A percentile compares a stretch with the other conserved stretches of the same genome.
Evolutionary conservation across 2,329 filamentous ascomycete species (phyloP).

Genomic region (Coniochaeta sp.): DNA sequence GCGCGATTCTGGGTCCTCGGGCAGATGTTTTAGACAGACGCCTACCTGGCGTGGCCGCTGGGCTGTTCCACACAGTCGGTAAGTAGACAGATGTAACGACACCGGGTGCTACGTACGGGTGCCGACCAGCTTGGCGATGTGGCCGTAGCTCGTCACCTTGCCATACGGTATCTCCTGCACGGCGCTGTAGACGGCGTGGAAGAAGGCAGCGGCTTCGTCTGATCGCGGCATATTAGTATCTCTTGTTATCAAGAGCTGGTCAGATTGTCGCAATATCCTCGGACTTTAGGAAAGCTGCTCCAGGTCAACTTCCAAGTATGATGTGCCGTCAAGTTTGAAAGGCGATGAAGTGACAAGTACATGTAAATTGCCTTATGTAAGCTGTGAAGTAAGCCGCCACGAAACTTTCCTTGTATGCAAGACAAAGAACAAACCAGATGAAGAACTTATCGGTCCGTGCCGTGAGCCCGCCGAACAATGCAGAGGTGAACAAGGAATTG

Average conservation of each 20-base stretch:
- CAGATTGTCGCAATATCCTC: neutral
- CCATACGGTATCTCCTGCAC: constrained; percentile 79
- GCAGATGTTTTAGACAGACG: constrained; percentile 80
- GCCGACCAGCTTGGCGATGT: constrained; percentile 66
- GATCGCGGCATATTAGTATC: constrained; percentile 56
- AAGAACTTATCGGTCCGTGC: neutral
- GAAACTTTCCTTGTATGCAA: neutral
- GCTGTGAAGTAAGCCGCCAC: neutral
- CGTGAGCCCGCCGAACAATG: neutral
- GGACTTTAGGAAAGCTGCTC: too few species aligned
- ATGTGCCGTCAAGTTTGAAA: neutral
- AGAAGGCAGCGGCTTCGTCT: constrained; percentile 70
- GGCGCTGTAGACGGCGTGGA: constrained; percentile 69
- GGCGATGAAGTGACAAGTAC: neutral
- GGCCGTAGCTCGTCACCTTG: constrained; percentile 80
- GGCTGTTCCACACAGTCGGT: constrained; percentile 31
- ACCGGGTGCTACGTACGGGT: constrained; percentile 47
- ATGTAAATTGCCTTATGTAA: neutral
- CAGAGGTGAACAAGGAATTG: too few species aligned
- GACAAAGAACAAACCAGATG: neutral
- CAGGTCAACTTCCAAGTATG: neutral
- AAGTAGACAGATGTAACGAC: neutral
- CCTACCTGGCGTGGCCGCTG: constrained; percentile 79
- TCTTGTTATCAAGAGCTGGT: neutral
- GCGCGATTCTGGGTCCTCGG: constrained; percentile 38